These are phyloP conservation scores for Metschnikowia peoriensis DNA, from an alignment of 805 yeast genomes.

Conservation along the genomic window DNA sequence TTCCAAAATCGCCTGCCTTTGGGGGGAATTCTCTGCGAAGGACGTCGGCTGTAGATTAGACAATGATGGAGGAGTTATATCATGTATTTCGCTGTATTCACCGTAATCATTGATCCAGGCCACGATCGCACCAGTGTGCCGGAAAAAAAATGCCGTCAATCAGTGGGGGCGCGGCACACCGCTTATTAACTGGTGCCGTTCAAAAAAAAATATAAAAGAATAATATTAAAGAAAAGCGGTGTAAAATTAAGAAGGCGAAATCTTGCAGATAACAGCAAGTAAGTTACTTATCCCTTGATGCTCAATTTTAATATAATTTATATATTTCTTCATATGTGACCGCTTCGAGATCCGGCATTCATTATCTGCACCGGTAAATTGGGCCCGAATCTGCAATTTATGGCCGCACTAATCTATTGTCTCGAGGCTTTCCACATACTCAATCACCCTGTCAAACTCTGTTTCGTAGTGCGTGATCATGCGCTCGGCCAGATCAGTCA, in stretches of 20 bases:
- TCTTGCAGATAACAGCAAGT: too few species aligned
- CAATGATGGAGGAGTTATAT: not conserved
- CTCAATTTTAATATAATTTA: too few species aligned
- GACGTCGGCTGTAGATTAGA: not conserved
- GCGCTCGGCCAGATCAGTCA: constrained; percentile 44
- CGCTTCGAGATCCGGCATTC: too few species aligned
- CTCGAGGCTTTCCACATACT: constrained; percentile 31
- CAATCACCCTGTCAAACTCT: constrained; percentile 53
- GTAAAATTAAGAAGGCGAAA: too few species aligned
- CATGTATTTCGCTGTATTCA: not conserved
- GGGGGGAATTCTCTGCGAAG: too few species aligned
- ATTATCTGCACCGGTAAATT: not conserved
- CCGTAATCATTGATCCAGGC: not conserved
- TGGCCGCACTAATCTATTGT: constrained; percentile 14
- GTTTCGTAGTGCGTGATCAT: constrained; percentile 48
- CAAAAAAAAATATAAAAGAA: too few species aligned
- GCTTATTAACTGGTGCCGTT: too few species aligned
- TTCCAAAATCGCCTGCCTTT: too few species aligned
- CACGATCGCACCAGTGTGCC: not conserved
- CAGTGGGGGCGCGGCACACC: not conserved
- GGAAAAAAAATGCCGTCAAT: not conserved
- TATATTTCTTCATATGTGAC: too few species aligned
- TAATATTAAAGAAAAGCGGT: too few species aligned
- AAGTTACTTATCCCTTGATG: too few species aligned
- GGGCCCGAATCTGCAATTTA: not conserved